Evolutionary conservation across 805 yeast genomes (phyloP), one percentile per base, ranked within the genome.

Genomic region (Suhomyces sp.): DNA sequence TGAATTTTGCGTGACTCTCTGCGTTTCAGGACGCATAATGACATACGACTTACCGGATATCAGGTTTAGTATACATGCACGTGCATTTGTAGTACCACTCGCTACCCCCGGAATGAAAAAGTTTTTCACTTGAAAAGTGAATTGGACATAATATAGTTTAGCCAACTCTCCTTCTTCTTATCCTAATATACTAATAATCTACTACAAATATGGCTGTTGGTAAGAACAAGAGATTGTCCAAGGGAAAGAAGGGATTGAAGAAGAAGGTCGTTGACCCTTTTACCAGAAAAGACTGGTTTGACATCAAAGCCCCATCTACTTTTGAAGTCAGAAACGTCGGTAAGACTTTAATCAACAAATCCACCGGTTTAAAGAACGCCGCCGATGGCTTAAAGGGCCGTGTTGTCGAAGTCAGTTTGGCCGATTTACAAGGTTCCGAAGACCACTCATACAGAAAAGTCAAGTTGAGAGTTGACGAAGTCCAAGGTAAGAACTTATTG

Each of bases 201-300:
- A 31, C 22, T 12, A 22, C n/a, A 16, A 36, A 29, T 27, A 44
- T 44, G 48, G 48, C 48, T 41, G 48, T 44, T 25, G 91, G 91
- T 63, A 84, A 84, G 79, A 84, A 84, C 72, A 84, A 84, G 82
- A 85, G 91, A 79, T 79, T 84, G 63, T 77, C 82, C 69, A 76
- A 76, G 69, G 91, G 93, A 67, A 83, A 84, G 88, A 91, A 91
- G 77, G 97, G 98, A 67, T 77, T 88, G 73, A 91, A 91, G 95
- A 93, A 91, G 95, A 91, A 83, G 83, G 93, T 86, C 68, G 95
- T 88, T 58, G 98, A 91, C 81, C 98, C 98, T 68, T 91, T 91
- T 93, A 79, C 96, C 83, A 88, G 90, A 76, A 91, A 91, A 78
- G 98, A 90, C 63, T 91, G 98, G 98, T 90, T 77, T 73, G 95